phyloP scores from a whole-genome alignment of 352 stramenopile genomes.

The Phytophthora litchii region DNA sequence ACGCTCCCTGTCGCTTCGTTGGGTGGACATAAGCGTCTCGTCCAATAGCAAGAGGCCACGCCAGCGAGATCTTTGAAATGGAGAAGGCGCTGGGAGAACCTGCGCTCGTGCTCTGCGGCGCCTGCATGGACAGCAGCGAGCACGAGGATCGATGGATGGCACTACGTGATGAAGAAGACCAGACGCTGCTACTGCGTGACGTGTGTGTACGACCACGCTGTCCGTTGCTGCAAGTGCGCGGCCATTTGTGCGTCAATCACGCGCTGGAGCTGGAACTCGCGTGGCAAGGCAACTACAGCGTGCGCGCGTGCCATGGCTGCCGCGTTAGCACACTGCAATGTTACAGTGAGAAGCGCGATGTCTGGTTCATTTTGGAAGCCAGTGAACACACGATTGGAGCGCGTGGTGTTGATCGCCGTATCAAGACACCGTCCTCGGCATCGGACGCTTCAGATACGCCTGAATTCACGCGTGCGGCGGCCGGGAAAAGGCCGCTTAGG shows the following conservation, averaged over 20 bases:
- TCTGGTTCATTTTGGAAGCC: slow-evolving; percentile 66
- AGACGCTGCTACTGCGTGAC: slow-evolving; percentile 57
- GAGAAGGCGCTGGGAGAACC: slow-evolving; percentile 50
- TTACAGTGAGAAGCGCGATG: slow-evolving; percentile 47
- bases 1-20: slow-evolving; percentile 11
- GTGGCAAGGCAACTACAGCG: slow-evolving; percentile 48
- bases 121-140: slow-evolving; percentile 44
- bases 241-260: slow-evolving; percentile 58
- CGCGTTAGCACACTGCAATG: slow-evolving; percentile 50
- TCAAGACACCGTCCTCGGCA: slow-evolving; percentile 18
- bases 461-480: background rate
- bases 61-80: slow-evolving; percentile 31
- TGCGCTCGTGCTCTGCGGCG: slow-evolving; percentile 64
- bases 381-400: slow-evolving; percentile 22
- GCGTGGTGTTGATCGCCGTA: slow-evolving; percentile 42
- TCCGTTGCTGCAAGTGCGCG: slow-evolving; percentile 55
- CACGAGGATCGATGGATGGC: slow-evolving; percentile 37
- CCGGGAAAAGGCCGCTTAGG: slow-evolving; percentile 10
- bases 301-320: slow-evolving; percentile 63
- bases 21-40: slow-evolving; percentile 11
- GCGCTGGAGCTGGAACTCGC: slow-evolving; percentile 53
- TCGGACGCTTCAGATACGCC: background rate
- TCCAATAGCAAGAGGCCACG: slow-evolving; percentile 12
- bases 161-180: slow-evolving; percentile 34
- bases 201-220: slow-evolving; percentile 61